These are phyloP conservation scores for Petunia axillaris DNA, from an alignment of 257 asterid species.

Conservation along the genomic window DNA sequence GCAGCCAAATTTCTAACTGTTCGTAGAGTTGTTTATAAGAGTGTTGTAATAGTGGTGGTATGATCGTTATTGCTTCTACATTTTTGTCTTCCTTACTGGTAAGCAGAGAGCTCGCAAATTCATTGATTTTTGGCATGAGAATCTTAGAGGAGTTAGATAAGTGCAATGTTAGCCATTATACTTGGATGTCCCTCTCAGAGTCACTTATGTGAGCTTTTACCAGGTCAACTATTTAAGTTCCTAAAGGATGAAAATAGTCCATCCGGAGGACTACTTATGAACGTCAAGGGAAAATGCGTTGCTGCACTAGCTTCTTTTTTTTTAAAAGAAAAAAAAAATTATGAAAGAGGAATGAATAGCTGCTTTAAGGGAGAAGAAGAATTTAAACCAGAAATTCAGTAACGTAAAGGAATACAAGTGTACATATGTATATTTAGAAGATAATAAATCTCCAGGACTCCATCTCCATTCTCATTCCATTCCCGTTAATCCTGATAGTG, in stretches of 20 bases:
- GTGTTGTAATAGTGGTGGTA: neutral
- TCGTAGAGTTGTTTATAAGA: neutral
- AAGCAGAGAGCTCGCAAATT: neutral
- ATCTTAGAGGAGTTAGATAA: neutral
- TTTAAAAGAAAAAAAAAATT: neutral
- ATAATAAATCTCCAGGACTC: neutral
- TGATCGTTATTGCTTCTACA: neutral
- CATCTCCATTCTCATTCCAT: neutral
- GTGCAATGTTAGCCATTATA: neutral
- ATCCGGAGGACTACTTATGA: neutral
- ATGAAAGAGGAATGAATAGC: neutral
- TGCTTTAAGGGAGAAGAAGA: neutral
- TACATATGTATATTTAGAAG: neutral
- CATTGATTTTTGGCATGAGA: neutral
- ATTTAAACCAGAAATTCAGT: slow-evolving; percentile 9
- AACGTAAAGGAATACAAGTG: neutral
- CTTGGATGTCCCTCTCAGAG: neutral
- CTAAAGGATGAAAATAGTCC: neutral
- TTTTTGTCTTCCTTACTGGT: neutral
- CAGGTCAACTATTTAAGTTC: slow-evolving; percentile 13
- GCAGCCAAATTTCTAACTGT: neutral
- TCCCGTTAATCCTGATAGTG: neutral
- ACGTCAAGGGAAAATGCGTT: neutral
- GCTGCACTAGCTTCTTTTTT: neutral
- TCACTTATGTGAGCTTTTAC: neutral